A percentile compares a stretch with the other conserved stretches of the same genome.
These are phyloP conservation scores for Candida sithepensis DNA, from an alignment of 805 yeast species.

Conservation along the genomic window DNA sequence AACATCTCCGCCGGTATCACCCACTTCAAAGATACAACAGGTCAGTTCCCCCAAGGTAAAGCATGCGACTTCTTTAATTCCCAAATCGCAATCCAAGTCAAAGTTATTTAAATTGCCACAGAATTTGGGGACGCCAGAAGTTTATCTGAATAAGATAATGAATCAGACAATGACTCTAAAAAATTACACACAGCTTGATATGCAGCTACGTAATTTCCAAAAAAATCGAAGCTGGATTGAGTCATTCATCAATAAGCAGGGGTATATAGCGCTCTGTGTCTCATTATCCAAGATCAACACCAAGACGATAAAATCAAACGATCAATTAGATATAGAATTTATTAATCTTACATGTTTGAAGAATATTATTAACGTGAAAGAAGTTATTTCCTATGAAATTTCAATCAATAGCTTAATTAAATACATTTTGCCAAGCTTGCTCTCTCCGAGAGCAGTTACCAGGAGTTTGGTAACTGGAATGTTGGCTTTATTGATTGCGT, in stretches of 20 bases:
- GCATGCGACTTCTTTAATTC: not conserved
- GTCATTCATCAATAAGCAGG: constrained; percentile 73
- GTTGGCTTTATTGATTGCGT: constrained; percentile 44
- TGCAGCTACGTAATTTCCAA: constrained; percentile 10
- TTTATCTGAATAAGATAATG: constrained; percentile 39
- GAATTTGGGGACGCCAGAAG: constrained; percentile 35
- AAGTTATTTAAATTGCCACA: constrained; percentile 3
- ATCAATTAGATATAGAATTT: constrained; percentile 64
- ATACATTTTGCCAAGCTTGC: constrained; percentile 66
- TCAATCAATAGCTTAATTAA: constrained; percentile 45
- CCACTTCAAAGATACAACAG: not conserved
- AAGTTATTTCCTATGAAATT: constrained; percentile 56
- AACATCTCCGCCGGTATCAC: constrained; percentile 1
- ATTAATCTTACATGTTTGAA: constrained; percentile 74
- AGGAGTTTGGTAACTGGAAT: constrained; percentile 79
- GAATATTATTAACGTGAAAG: constrained; percentile 61
- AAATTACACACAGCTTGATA: constrained; percentile 34
- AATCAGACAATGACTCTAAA: constrained; percentile 37
- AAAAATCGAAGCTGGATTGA: constrained; percentile 60
- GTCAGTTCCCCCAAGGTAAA: not conserved
- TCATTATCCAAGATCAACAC: constrained; percentile 54
- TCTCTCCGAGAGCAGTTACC: constrained; percentile 73
- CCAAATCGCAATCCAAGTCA: not conserved
- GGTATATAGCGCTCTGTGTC: constrained; percentile 71
- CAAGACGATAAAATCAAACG: constrained; percentile 37